A percentile compares a stretch with the other conserved stretches of the same genome.
Evolutionary conservation across 345 rosid genomes (phyloP).

Genomic region (Eucalyptus lansdowneana): DNA sequence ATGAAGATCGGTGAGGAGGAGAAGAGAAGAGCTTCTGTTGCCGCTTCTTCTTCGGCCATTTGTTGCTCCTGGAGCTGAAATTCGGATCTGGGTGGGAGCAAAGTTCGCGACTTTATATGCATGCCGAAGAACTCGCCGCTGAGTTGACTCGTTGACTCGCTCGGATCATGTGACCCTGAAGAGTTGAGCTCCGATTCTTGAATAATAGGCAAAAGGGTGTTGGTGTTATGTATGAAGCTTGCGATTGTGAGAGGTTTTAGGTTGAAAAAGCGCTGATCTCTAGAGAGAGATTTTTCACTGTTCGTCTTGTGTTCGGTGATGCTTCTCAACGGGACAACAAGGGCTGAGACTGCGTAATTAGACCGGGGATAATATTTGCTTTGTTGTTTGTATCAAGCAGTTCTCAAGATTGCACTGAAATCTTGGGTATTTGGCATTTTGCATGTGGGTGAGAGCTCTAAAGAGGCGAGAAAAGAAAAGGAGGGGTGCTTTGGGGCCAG

Average conservation of each 20-base stretch:
- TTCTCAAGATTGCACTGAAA: slow-evolving; percentile 4
- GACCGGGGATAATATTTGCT: slow-evolving; percentile 12
- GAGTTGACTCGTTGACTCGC: background rate
- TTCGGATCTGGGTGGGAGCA: background rate
- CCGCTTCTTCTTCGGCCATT: background rate
- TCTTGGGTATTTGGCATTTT: background rate
- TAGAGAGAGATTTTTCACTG: slow-evolving; percentile 16
- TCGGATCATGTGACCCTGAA: background rate
- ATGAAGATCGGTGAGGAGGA: background rate
- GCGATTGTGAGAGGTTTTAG: background rate
- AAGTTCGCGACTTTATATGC: background rate
- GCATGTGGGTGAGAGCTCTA: background rate
- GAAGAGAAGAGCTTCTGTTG: background rate
- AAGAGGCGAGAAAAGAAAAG: background rate
- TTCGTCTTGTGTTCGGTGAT: slow-evolving; percentile 43
- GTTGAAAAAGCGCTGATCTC: slow-evolving; percentile 52
- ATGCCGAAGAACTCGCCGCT: background rate
- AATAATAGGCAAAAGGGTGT: background rate
- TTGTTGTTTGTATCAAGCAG: background rate
- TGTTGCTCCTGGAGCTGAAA: background rate
- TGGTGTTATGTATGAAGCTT: background rate
- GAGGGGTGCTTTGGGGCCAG: background rate
- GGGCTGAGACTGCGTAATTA: slow-evolving; percentile 15
- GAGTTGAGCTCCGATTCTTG: background rate
- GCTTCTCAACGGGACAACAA: slow-evolving; percentile 25